A percentile compares a stretch with the other conserved stretches of the same genome.
Evolutionary conservation across 345 rosid genomes (phyloP).

Genomic region (Populus ilicifolia): DNA sequence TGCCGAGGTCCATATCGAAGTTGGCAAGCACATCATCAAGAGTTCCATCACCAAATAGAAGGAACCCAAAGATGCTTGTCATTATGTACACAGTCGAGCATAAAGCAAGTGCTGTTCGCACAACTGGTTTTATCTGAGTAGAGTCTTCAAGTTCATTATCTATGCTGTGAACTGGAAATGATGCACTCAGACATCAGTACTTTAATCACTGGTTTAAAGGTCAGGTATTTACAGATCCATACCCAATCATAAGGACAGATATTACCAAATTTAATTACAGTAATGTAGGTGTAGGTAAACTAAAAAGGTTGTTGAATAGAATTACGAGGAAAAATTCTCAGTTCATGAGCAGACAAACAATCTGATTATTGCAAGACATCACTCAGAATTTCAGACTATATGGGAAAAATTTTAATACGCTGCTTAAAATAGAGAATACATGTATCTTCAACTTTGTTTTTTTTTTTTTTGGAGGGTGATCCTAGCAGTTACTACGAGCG

Average conservation of each 20-base stretch:
- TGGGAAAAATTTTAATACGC: background rate
- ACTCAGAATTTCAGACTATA: conserved; percentile 2
- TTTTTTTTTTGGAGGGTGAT: background rate
- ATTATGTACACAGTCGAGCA: conserved; percentile 70
- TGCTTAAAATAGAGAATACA: background rate
- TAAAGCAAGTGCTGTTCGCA: conserved; percentile 60
- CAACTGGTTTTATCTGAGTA: conserved; percentile 59
- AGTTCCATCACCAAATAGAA: conserved; percentile 76
- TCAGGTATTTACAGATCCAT: background rate
- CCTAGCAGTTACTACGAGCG: background rate
- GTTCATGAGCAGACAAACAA: background rate
- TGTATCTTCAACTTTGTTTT: background rate
- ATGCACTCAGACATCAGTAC: conserved; percentile 14
- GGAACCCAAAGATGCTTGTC: conserved; percentile 85
- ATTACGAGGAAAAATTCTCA: background rate
- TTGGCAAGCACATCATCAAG: conserved; percentile 87
- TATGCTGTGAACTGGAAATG: conserved; percentile 72
- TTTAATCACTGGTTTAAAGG: background rate
- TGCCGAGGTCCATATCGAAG: conserved; percentile 72
- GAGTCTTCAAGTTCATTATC: conserved; percentile 84
- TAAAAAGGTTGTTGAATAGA: background rate
- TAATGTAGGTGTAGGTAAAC: background rate
- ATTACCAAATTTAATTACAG: background rate
- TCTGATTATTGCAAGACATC: background rate
- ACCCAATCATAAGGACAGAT: background rate